phyloP scores from a whole-genome alignment of 202 grass and related monocot genomes.

The Schoenoplectus tabernaemontani region DNA sequence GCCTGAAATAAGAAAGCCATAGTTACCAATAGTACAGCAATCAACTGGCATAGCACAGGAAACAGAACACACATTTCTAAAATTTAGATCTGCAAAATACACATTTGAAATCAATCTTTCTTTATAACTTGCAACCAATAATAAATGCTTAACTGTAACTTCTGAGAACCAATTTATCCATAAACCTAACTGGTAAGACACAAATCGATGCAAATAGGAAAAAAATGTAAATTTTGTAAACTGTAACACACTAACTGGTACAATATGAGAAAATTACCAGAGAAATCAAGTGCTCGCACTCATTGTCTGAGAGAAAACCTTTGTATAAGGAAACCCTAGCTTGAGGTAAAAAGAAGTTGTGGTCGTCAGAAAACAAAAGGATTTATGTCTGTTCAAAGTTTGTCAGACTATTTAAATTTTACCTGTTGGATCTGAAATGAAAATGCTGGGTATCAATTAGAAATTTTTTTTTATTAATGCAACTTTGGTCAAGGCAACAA shows the following conservation, averaged over 20 bases:
- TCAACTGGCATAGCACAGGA: neutral
- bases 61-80: neutral
- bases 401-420: neutral
- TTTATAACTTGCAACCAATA: neutral
- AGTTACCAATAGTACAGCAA: too few relatives aligned
- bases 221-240: neutral
- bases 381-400: neutral
- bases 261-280: constrained; percentile 46
- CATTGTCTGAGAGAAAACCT: constrained; percentile 74
- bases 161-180: neutral
- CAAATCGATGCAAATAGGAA: constrained; percentile 4
- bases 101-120: neutral
- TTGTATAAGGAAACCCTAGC: constrained; percentile 89
- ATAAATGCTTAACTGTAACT: neutral
- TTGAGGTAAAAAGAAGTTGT: constrained; percentile 45
- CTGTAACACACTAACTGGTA: neutral
- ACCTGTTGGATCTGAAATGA: neutral
- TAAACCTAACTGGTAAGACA: neutral
- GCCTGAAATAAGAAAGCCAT: constrained; percentile 35
- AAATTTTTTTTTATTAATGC: neutral
- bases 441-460: neutral
- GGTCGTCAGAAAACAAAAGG: constrained; percentile 25
- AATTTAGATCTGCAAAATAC: neutral
- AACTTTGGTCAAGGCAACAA: neutral
- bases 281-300: constrained; percentile 65